Conservation (phyloP, 176 grass and related monocot species). For the Bromus sterilis region DNA sequence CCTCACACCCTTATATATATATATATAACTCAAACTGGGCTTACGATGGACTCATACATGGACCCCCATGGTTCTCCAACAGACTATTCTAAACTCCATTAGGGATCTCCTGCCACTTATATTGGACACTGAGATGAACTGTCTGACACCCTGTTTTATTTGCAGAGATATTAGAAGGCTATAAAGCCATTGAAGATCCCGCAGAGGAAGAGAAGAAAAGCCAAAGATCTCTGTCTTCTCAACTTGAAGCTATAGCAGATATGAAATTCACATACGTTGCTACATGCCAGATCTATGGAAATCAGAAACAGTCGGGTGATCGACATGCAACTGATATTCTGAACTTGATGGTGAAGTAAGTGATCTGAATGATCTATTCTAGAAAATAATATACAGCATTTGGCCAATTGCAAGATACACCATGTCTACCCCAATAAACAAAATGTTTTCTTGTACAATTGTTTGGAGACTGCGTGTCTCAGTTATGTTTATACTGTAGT, state of each 20-base stretch:
- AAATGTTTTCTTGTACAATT: background rate
- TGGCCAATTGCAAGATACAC: constrained; percentile 1
- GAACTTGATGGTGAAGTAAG: constrained; percentile 98
- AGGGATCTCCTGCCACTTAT: background rate
- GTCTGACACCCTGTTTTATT: background rate
- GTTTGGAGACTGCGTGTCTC: background rate
- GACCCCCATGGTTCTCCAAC: background rate
- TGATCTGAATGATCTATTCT: constrained; percentile 16
- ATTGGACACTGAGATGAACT: background rate
- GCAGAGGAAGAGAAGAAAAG: constrained; percentile 67
- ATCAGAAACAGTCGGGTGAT: constrained; percentile 95
- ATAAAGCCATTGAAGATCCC: constrained; percentile 64
- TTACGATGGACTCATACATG: background rate
- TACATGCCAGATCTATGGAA: constrained; percentile 89
- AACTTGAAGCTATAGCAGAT: constrained; percentile 76
- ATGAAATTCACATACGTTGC: constrained; percentile 94
- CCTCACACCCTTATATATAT: background rate
- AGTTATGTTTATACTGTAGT: constrained; percentile 5
- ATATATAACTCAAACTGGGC: background rate
- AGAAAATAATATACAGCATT: background rate
- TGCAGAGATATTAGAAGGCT: constrained; percentile 88
- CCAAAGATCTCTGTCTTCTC: constrained; percentile 68
- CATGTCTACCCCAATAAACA: background rate
- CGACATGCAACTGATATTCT: constrained; percentile 93
- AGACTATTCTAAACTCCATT: background rate